A percentile compares a stretch with the other conserved stretches of the same genome.
These are phyloP conservation scores for Endocarpon pusillum DNA, from an alignment of 495 filamentous ascomycete species.

Conservation along the genomic window DNA sequence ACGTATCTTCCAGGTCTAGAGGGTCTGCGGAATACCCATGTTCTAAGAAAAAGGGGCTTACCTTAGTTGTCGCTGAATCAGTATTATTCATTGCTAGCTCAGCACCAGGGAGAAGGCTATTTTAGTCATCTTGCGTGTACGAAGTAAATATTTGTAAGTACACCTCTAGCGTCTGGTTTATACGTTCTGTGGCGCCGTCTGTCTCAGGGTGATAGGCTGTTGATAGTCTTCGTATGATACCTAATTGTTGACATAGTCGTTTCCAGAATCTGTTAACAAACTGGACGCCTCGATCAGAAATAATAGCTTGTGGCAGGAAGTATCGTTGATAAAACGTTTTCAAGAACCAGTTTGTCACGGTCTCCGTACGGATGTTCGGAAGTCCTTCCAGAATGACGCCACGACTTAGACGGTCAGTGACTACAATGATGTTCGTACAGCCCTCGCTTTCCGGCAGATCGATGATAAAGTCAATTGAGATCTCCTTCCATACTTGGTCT, in stretches of 20 bases:
- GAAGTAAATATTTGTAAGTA: not conserved
- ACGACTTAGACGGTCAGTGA: not conserved
- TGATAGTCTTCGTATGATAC: not conserved
- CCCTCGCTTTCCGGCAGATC: not conserved
- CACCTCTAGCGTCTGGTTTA: not conserved
- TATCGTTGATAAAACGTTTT: not conserved
- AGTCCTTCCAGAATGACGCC: not conserved
- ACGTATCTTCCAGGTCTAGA: not conserved
- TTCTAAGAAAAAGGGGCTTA: not conserved
- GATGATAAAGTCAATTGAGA: slow-evolving; percentile 8
- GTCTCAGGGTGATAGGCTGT: not conserved
- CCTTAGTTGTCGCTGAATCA: not conserved
- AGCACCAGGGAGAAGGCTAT: not conserved
- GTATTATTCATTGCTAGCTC: not conserved
- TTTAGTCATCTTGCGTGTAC: not conserved
- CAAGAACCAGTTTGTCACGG: not conserved
- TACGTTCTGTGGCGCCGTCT: not conserved
- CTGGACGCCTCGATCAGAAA: not conserved
- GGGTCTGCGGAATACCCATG: not conserved
- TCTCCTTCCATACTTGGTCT: slow-evolving; percentile 1
- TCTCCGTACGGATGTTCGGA: not conserved
- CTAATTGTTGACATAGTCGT: not conserved
- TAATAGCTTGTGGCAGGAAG: not conserved
- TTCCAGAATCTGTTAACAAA: not conserved
- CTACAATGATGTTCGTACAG: not conserved